These are phyloP conservation scores for Caryocar brasiliense DNA, from an alignment of 441 rosid genomes.

Conservation along the genomic window DNA sequence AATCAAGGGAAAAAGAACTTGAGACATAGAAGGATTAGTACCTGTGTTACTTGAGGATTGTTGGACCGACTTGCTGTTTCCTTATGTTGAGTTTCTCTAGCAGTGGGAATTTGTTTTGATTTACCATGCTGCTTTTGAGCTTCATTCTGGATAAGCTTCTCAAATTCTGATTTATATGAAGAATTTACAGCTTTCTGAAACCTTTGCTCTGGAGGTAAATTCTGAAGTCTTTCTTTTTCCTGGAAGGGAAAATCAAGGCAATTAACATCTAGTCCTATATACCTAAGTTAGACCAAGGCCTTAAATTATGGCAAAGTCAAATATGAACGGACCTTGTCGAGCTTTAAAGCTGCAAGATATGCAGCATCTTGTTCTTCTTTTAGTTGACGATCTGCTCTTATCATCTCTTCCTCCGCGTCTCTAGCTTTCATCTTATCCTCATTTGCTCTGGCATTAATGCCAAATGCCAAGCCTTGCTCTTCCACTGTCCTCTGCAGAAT, in stretches of 20 bases:
- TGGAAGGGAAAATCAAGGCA: background rate
- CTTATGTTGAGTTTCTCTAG: slow-evolving; percentile 8
- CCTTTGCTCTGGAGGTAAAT: slow-evolving; percentile 7
- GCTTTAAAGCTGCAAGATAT: slow-evolving; percentile 36
- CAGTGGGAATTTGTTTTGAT: slow-evolving; percentile 12
- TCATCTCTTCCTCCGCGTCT: slow-evolving; percentile 26
- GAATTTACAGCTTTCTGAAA: slow-evolving; percentile 16
- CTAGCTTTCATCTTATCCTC: slow-evolving; percentile 20
- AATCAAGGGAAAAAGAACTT: too few relatives aligned
- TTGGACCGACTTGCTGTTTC: slow-evolving; percentile 11
- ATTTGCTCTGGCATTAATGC: slow-evolving; percentile 13
- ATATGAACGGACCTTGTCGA: slow-evolving; percentile 32
- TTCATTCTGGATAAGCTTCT: slow-evolving; percentile 9
- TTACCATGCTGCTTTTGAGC: slow-evolving; percentile 16
- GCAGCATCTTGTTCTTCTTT: slow-evolving; percentile 55
- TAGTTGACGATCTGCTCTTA: slow-evolving; percentile 33
- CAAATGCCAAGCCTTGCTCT: slow-evolving; percentile 49
- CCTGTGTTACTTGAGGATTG: slow-evolving; percentile 37
- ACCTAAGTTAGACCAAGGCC: too few relatives aligned
- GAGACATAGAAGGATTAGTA: background rate
- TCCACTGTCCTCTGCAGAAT: slow-evolving; percentile 50
- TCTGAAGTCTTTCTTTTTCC: slow-evolving; percentile 37
- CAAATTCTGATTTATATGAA: slow-evolving; percentile 11
- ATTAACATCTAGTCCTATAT: too few relatives aligned
- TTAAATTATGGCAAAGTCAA: background rate